Evolutionary conservation across 306 rosid species (phyloP).

Genomic region (Amphicarpaea edgeworthii): DNA sequence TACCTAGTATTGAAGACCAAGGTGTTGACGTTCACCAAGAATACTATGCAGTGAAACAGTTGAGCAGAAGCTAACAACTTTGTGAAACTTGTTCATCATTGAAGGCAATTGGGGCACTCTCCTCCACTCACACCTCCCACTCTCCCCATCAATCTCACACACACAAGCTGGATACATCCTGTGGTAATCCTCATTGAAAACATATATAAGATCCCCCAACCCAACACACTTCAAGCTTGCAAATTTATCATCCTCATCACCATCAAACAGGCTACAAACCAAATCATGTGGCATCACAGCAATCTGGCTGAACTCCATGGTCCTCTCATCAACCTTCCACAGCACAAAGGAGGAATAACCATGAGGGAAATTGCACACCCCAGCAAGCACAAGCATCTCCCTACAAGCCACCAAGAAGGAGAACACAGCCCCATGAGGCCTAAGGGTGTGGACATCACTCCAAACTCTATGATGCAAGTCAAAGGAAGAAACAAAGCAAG

Average conservation of each 20-base stretch:
- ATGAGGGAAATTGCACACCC: constrained; percentile 58
- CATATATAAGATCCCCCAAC: constrained; percentile 72
- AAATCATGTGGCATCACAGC: constrained; percentile 74
- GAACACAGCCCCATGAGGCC: constrained; percentile 75
- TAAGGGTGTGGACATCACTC: constrained; percentile 74
- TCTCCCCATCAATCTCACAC: constrained; percentile 64
- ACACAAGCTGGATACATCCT: constrained; percentile 80
- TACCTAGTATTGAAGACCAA: constrained; percentile 50
- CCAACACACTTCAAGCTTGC: constrained; percentile 92
- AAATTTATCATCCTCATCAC: constrained; percentile 79
- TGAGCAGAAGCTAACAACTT: constrained; percentile 80
- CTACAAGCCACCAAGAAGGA: constrained; percentile 72
- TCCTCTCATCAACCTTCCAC: constrained; percentile 74
- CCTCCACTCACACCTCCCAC: constrained; percentile 69
- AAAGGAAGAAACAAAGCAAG: constrained; percentile 71
- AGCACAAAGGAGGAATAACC: constrained; percentile 64
- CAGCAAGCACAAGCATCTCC: constrained; percentile 70
- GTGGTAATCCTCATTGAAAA: constrained; percentile 81
- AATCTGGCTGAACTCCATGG: constrained; percentile 73
- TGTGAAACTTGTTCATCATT: constrained; percentile 75
- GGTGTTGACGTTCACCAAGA: constrained; percentile 52
- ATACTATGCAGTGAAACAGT: constrained; percentile 59
- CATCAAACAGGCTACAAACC: constrained; percentile 69
- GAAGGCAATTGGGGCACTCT: constrained; percentile 76
- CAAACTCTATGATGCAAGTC: constrained; percentile 58